Percentiles rank a stretch among this genome's conserved stretches.
These are phyloP conservation scores for Parascedosporium putredinis DNA, from an alignment of 2,329 filamentous ascomycete species.

Conservation along the genomic window DNA sequence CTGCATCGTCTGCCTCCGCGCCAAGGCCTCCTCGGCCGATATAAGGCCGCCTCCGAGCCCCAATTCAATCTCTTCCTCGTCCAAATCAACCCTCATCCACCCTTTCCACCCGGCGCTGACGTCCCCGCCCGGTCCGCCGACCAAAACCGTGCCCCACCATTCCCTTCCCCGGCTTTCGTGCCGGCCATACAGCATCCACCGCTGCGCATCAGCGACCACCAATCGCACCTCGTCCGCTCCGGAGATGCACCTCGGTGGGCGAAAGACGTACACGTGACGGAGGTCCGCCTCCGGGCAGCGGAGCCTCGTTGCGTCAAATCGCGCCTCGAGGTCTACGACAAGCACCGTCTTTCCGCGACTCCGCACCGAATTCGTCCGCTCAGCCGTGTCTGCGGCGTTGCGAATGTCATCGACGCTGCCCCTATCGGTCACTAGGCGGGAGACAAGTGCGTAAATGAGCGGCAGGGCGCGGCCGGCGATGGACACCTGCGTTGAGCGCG, in stretches of 20 bases:
- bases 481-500: constrained; percentile 35
- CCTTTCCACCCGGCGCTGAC: constrained; percentile 29
- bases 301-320: constrained; percentile 43
- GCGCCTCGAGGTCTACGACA: constrained; percentile 43
- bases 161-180: constrained; percentile 32
- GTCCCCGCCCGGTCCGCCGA: constrained; percentile 30
- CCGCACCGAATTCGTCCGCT: not conserved
- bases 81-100: constrained; percentile 41
- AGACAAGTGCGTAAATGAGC: constrained; percentile 45
- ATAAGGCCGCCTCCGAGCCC: constrained; percentile 17
- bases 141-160: constrained; percentile 49
- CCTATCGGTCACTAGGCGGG: constrained; percentile 35
- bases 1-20: constrained; percentile 27
- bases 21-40: constrained; percentile 35
- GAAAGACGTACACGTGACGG: constrained; percentile 40
- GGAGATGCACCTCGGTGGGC: constrained; percentile 22
- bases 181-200: constrained; percentile 40
- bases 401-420: no score
- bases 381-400: not conserved
- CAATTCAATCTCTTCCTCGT: constrained; percentile 27
- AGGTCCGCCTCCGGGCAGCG: constrained; percentile 27
- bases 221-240: constrained; percentile 19
- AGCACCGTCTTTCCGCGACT: constrained; percentile 36
- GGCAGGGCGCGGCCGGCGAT: constrained; percentile 43
- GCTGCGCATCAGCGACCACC: constrained; percentile 29